Evolutionary conservation across 257 asterid genomes (phyloP).

Genomic region (Salvia miltiorrhiza): DNA sequence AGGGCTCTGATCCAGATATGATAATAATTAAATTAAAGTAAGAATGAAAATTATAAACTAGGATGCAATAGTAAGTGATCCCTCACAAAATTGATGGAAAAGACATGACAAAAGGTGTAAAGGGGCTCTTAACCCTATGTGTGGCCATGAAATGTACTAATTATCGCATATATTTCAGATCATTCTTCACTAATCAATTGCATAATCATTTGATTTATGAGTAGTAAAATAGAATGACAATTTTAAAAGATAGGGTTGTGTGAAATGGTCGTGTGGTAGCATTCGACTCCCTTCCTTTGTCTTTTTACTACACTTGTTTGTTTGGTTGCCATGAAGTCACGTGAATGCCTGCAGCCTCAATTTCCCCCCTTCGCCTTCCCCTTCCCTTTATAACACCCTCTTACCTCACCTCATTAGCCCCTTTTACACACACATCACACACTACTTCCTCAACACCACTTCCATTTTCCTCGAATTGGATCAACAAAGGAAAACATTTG

Average conservation of each 20-base stretch:
- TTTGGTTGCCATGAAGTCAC: slow-evolving; percentile 50
- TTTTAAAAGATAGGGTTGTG: slow-evolving; percentile 71
- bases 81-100: neutral
- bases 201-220: neutral
- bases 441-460: neutral
- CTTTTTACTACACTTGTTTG: slow-evolving; percentile 39
- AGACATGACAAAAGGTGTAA: neutral
- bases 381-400: slow-evolving; percentile 29
- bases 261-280: slow-evolving; percentile 85
- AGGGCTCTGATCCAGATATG: too few species aligned
- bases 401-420: slow-evolving; percentile 28
- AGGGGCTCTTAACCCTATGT: neutral
- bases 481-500: neutral
- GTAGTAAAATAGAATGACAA: slow-evolving; percentile 6
- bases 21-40: too few species aligned
- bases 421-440: slow-evolving; percentile 20
- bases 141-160: slow-evolving; percentile 14
- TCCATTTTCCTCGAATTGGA: neutral
- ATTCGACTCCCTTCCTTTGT: slow-evolving; percentile 59
- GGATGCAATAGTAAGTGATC: neutral
- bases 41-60: neutral
- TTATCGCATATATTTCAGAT: too few species aligned
- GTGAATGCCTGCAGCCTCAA: slow-evolving; percentile 43
- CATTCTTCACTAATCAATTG: neutral
- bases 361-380: slow-evolving; percentile 20